Base-by-base conservation (phyloP, 495 filamentous ascomycete genomes). In the Penicillium chermesinum region DNA sequence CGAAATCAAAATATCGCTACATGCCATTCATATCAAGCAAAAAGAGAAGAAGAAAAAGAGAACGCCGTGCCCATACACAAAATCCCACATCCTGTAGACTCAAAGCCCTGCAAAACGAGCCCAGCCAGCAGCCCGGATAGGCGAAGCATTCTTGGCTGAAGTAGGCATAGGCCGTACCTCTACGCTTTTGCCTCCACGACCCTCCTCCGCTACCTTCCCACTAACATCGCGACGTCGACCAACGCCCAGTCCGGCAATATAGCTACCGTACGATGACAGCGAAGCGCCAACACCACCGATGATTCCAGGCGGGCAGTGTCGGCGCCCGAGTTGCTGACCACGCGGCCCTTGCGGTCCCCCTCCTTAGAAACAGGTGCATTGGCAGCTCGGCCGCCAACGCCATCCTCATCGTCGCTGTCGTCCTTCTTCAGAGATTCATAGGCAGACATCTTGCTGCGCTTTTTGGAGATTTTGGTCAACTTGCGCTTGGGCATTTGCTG, bases 201-300 rank as follows among this genome's bases (percentile, higher is more conserved):
- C 90, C 66, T 96, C 90, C 66, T 96, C 90, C 1, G 83, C 90
- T 38, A 88, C 69, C 65, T 88, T 88, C 2, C 89, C 90, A 57
- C 88, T 93, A 8, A 91, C 88, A 55, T 88, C 83, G 42, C 89
- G 73, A 54, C 70, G 63, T 54, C 65, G 68, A 48, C 64, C 72
- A 57, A 62, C 72, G 46, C 63, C 69, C 46, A 72, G 56, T 14
- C 73, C 76, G 12, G 77, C 64, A 18, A 81, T 77, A 50, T 80
- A 85, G 57, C 85, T 69, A 27, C 84, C 62, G 69, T 84, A 55
- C 67, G 81, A 61, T 69, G 65, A 51, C 71, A 58, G 34, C 1
- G 66, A 58, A 1, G 51, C 57, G 18, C 57, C 59, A 17, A 53
- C 59, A n/a, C 60, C 55, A 10, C 47, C 46, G 1, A 47, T 49